phyloP scores from a whole-genome alignment of 305 asterid genomes.

The Plantago rigida region DNA sequence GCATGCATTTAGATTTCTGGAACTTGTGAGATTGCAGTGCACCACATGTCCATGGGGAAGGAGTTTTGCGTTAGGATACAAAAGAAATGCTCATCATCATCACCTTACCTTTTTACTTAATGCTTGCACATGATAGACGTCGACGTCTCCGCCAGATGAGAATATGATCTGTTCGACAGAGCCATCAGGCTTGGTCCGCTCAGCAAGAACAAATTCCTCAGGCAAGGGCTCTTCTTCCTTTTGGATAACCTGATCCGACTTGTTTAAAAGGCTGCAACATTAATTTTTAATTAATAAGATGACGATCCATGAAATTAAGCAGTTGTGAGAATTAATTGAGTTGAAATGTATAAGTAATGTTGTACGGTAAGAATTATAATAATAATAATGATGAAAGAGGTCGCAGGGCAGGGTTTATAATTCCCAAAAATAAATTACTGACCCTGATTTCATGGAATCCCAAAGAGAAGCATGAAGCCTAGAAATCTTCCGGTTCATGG shows the following conservation, averaged over 20 bases:
- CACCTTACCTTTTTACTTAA: slow-evolving; percentile 75
- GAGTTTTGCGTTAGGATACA: background rate
- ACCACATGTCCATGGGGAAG: too few species aligned
- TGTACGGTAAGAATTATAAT: too few species aligned
- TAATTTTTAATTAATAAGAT: background rate
- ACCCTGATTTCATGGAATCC: slow-evolving; percentile 98
- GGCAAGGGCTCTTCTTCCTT: slow-evolving; percentile 66
- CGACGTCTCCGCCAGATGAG: slow-evolving; percentile 80
- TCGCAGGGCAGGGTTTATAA: too few species aligned
- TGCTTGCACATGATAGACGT: slow-evolving; percentile 76
- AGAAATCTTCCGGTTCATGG: slow-evolving; percentile 43
- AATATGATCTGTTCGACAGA: slow-evolving; percentile 73
- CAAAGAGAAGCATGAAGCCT: slow-evolving; percentile 64
- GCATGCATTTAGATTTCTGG: too few species aligned
- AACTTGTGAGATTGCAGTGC: too few species aligned
- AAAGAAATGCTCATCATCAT: background rate
- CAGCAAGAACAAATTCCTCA: slow-evolving; percentile 76
- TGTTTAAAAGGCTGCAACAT: slow-evolving; percentile 59
- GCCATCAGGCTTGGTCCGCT: slow-evolving; percentile 67
- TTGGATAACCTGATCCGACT: slow-evolving; percentile 31
- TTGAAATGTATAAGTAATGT: too few species aligned
- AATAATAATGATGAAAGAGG: too few species aligned
- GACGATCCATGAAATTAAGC: too few species aligned
- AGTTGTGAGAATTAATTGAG: too few species aligned
- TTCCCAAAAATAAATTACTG: slow-evolving; percentile 9